A percentile compares a stretch with the other conserved stretches of the same genome.
Conservation (phyloP, 148 eudicot genomes). For the Linanthus parryae region DNA sequence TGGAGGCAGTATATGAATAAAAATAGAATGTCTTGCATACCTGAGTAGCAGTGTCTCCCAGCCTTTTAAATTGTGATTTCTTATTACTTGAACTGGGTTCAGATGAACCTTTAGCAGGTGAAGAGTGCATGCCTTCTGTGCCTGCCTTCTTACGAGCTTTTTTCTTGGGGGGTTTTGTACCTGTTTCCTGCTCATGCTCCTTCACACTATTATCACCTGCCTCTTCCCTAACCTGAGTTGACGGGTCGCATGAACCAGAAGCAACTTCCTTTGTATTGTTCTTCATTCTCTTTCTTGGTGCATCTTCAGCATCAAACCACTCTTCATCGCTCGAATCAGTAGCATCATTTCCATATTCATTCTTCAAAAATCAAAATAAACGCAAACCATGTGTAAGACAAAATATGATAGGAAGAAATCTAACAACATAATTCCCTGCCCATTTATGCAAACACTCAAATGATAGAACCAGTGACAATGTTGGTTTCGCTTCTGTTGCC, state of each 20-base stretch:
- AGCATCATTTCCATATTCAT: slow-evolving; percentile 59
- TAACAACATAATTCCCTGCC: background rate
- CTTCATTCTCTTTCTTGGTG: slow-evolving; percentile 32
- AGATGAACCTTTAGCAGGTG: slow-evolving; percentile 22
- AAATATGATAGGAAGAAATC: background rate
- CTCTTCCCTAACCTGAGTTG: slow-evolving; percentile 17
- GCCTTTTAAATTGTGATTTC: slow-evolving; percentile 34
- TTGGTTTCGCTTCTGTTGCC: too few species aligned
- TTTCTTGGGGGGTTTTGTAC: slow-evolving; percentile 17
- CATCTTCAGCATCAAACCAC: slow-evolving; percentile 34
- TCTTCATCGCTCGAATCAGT: slow-evolving; percentile 89
- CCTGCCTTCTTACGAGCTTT: slow-evolving; percentile 26
- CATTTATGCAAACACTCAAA: background rate
- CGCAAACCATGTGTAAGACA: background rate
- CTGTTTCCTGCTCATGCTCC: slow-evolving; percentile 16
- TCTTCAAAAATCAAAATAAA: slow-evolving; percentile 33
- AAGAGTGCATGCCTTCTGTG: slow-evolving; percentile 24
- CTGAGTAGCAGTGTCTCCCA: slow-evolving; percentile 63
- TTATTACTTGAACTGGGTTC: slow-evolving; percentile 27
- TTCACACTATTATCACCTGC: slow-evolving; percentile 4
- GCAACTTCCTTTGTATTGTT: slow-evolving; percentile 16
- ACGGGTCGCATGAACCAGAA: slow-evolving; percentile 14
- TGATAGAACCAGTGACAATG: too few species aligned
- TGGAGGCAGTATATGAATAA: too few species aligned
- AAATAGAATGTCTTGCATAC: too few species aligned